phyloP scores from a whole-genome alignment of 2,329 filamentous ascomycete species.

The Arthrinium phaeospermum region DNA sequence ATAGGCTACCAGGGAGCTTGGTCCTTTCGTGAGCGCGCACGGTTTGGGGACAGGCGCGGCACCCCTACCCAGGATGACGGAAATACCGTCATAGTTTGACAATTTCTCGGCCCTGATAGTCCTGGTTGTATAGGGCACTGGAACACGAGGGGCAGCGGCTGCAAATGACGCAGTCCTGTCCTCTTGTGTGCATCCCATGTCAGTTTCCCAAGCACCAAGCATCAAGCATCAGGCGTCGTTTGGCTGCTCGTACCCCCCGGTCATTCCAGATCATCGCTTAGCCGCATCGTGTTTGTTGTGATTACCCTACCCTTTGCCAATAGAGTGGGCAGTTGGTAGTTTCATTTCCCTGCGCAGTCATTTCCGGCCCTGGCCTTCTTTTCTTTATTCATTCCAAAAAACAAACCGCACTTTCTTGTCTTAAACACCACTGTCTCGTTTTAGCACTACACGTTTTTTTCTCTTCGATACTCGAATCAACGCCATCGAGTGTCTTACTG shows the following conservation, averaged over 20 bases:
- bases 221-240: neutral
- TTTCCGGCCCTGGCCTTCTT: neutral
- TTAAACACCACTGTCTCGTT: neutral
- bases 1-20: slow-evolving; percentile 2
- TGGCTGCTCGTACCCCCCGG: slow-evolving; percentile 2
- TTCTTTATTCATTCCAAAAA: slow-evolving; percentile 4
- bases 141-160: slow-evolving; percentile 10
- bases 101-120: slow-evolving; percentile 3
- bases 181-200: neutral
- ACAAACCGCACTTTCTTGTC: neutral
- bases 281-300: slow-evolving; percentile 12
- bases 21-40: slow-evolving; percentile 9
- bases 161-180: slow-evolving; percentile 13
- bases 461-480: neutral
- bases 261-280: slow-evolving; percentile 10
- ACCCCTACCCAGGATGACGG: slow-evolving; percentile 12
- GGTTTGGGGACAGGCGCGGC: neutral
- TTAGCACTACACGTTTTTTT: neutral
- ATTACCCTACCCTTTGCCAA: neutral
- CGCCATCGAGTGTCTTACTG: neutral
- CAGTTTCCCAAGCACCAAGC: neutral
- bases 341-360: neutral
- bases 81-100: slow-evolving; percentile 15
- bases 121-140: slow-evolving; percentile 5
- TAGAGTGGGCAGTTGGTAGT: slow-evolving; percentile 12